Percentiles rank a stretch among this genome's conserved stretches.
phyloP scores from a whole-genome alignment of 169 alveolate species.

The Cryptosporidium sp. region DNA sequence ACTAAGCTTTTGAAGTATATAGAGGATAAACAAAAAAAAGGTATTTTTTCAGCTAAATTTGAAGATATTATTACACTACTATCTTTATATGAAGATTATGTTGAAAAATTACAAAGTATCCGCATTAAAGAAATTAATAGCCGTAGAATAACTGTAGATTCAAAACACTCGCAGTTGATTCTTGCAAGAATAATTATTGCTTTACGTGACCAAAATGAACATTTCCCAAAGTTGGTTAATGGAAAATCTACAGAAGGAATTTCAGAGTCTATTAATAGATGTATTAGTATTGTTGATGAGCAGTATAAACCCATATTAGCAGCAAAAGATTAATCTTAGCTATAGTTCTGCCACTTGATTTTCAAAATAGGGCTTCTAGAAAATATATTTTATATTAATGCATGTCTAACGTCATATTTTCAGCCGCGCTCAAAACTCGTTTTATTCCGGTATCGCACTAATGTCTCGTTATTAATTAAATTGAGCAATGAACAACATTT shows the following conservation, averaged over 20 bases:
- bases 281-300: conserved; percentile 55
- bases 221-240: conserved; percentile 19
- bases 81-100: conserved; percentile 50
- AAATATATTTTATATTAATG: neutral
- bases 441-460: neutral
- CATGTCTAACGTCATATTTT: neutral
- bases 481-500: neutral
- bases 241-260: conserved; percentile 35
- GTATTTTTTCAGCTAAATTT: conserved; percentile 45
- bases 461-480: neutral
- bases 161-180: conserved; percentile 52
- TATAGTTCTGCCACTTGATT: neutral
- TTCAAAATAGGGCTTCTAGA: neutral
- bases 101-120: conserved; percentile 30
- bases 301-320: conserved; percentile 18
- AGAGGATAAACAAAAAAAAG: conserved; percentile 57
- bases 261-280: conserved; percentile 32
- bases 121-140: conserved; percentile 37
- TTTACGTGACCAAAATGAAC: conserved; percentile 25
- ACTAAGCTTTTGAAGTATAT: conserved; percentile 49
- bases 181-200: conserved; percentile 70
- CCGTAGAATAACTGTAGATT: conserved; percentile 39
- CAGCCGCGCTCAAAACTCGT: conserved; percentile 18
- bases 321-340: neutral
- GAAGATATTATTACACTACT: conserved; percentile 43